Base-by-base conservation (phyloP, 2,329 filamentous ascomycete genomes). In the Arthrinium phaeospermum region DNA sequence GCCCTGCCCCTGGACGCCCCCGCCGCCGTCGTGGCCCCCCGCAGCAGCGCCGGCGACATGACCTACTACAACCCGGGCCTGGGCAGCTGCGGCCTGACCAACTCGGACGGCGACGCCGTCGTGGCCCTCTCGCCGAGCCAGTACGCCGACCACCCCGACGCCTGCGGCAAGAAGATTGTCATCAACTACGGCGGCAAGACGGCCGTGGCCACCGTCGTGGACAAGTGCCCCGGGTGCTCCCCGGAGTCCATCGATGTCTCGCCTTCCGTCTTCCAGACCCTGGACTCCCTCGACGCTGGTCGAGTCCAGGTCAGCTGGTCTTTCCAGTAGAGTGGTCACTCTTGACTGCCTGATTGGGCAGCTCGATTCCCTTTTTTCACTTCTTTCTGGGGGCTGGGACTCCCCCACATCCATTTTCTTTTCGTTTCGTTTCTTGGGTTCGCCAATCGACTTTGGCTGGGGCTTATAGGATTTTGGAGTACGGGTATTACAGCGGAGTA, bases 121-220 rank as follows among this genome's bases (percentile, higher is more conserved):
- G 80, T 79, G 8, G 79, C 79, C 5, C 69, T 81, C 10, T 74
- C 79, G 24, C 73, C 76, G 3, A 34, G 72, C 1, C 74, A 81
- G 71, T 80, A 76, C 73, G 30, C 69, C 14, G 27, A 27, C 13
- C n/a, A 51, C 69, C 71, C 68, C 14, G 73, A 75, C 61, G 73
- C 74, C 53, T 81, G 80, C 71, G 80, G 80, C 37, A 80, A 78
- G 77, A 75, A 71, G 34, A 80, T 80, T 71, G 73, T 74, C 41
- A 79, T 80, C 74, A 71, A 49, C 68, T 68, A 49, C 47, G 27
- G 67, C 19, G 69, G 69, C 53, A 71, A 71, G 53, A 64, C 41
- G 16, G 53, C 53, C 69, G 49, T 19, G 24, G 53, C 57, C 53
- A 71, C 27, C 13, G 69, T 71, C 41, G 37, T 47, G 14, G 69